phyloP scores from a whole-genome alignment of 352 stramenopile species.

The Globisporangium camurandrum region DNA sequence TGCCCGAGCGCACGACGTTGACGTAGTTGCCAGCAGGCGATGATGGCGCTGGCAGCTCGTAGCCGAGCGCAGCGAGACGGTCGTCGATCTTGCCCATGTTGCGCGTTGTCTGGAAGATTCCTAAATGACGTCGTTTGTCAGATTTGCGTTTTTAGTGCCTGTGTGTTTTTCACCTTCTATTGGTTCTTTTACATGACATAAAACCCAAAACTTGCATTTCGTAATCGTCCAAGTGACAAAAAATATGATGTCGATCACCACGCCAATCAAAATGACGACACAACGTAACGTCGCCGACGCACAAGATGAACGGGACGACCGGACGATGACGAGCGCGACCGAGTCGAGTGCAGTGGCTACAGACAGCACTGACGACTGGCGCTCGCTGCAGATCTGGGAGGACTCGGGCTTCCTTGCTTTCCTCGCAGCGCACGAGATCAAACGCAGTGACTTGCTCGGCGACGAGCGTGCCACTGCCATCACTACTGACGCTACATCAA shows the following conservation, averaged over 20 bases:
- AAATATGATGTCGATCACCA: too few relatives aligned
- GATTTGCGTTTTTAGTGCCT: background rate
- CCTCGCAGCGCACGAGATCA: conserved; percentile 41
- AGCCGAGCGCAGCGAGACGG: conserved; percentile 61
- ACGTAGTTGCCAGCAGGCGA: conserved; percentile 72
- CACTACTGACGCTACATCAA: too few relatives aligned
- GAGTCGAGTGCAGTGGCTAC: too few relatives aligned
- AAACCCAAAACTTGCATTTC: too few relatives aligned
- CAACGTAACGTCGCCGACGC: too few relatives aligned
- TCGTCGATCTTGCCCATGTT: conserved; percentile 41
- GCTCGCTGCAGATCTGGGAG: conserved; percentile 32
- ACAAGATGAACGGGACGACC: too few relatives aligned
- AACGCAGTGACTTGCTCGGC: conserved; percentile 30
- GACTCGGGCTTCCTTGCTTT: conserved; percentile 49
- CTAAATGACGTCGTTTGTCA: background rate
- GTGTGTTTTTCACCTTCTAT: too few relatives aligned
- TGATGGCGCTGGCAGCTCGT: conserved; percentile 50
- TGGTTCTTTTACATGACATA: too few relatives aligned
- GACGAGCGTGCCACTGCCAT: conserved; percentile 9
- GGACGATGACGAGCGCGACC: too few relatives aligned
- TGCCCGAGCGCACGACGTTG: conserved; percentile 46
- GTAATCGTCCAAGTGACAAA: too few relatives aligned
- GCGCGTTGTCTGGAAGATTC: background rate
- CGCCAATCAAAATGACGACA: too few relatives aligned
- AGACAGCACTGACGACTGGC: too few relatives aligned